Base-by-base conservation (phyloP, 352 stramenopile genomes). In the Globisporangium nagaii region DNA sequence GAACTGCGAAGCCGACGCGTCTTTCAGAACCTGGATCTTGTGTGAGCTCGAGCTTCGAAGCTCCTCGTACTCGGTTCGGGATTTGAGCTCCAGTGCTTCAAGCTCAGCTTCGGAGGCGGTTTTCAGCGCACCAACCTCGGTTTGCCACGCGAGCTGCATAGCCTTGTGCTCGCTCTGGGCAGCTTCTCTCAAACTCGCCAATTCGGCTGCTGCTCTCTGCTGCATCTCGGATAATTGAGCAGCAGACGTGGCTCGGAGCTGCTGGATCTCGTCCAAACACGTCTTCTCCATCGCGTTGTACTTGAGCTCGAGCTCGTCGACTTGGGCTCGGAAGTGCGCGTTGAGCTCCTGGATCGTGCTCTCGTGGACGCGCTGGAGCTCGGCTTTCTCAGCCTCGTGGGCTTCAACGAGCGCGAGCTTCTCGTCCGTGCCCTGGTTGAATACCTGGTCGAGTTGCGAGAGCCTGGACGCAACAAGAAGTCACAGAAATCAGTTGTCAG, bases 371-470 rank as follows among this genome's bases (percentile, higher is more conserved):
- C 67, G 28, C 19, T 67, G 36, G 12, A 85, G 9, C 8, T 68
- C 39, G 1, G 30, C 22, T 45, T 63, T 66, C 15, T 88, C 75
- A 0, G 37, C 53, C 4, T 60, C 52, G 22, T 84, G 73, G 4
- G 61, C 39, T 15, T 80, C 57, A 1, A 69, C 58, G 28, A 88
- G 43, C 22, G 60, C 53, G 0, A 75, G 32, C 44, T 75, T 73
- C 61, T 86, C 75, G 12, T 83, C 63, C 4, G 72, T 69, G 22
- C 65, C 75, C 31, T 72, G 62, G 39, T 60, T 66, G 45, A 83
- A 69, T 3, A 68, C 57, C 8, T 47, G 32, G 43, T 84, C 63
- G 15, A 86, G 63, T 39, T 71, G 71, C 12, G 58, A 55, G n/a
- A 58, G 12, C 47, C 68, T 83, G 47, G 6, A 15, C 4, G 27